These are phyloP conservation scores for Trichoderma koningii DNA, from an alignment of 2,329 filamentous ascomycete species.

Conservation along the genomic window DNA sequence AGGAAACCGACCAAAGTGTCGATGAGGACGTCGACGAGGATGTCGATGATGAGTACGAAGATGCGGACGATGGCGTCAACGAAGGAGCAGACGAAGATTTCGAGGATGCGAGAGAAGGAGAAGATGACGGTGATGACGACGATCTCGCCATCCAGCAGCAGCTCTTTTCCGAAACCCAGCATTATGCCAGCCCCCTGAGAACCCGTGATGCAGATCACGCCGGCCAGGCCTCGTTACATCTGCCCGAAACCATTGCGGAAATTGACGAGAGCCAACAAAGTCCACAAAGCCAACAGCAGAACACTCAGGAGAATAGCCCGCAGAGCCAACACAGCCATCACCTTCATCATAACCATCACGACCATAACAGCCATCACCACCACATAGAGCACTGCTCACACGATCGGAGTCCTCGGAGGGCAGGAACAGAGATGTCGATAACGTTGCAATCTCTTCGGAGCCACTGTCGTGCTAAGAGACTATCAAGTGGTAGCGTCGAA, in stretches of 20 bases:
- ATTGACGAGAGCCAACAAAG: neutral
- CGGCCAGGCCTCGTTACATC: neutral
- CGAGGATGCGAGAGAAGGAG: conserved; percentile 6
- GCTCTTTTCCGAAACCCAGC: conserved; percentile 31
- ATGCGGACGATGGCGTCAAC: conserved; percentile 4
- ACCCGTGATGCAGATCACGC: neutral
- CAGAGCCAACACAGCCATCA: neutral
- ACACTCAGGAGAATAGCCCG: neutral
- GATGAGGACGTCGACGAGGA: neutral
- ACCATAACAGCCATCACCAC: neutral
- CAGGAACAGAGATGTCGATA: conserved; percentile 34
- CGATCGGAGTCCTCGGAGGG: conserved; percentile 18
- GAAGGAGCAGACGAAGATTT: neutral
- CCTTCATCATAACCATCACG: neutral
- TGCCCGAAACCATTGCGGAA: neutral
- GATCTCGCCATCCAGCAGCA: conserved; percentile 32
- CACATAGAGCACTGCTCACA: neutral
- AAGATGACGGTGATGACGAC: conserved; percentile 28
- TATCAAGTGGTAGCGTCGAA: conserved; percentile 33
- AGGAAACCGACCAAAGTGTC: neutral
- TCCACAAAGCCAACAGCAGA: conserved; percentile 25
- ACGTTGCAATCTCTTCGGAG: conserved; percentile 39
- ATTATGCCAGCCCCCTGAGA: conserved; percentile 20
- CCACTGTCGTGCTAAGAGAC: conserved; percentile 33
- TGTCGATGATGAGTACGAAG: conserved; percentile 14